Evolutionary conservation across 148 eudicot genomes (phyloP).

Genomic region (Fagopyrum tataricum): DNA sequence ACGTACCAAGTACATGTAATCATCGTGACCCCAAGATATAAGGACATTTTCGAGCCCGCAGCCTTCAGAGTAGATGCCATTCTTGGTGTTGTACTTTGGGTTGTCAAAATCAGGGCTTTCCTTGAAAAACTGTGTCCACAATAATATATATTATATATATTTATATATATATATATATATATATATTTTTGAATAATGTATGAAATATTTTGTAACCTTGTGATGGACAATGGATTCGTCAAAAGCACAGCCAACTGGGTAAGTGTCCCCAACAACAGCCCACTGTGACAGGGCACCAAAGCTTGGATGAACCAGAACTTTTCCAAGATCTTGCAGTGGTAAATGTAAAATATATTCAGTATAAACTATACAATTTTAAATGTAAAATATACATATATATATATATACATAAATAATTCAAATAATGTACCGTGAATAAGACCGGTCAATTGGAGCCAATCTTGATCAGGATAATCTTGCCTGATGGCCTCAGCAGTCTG

Average conservation of each 20-base stretch:
- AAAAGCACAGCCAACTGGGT: constrained; percentile 86
- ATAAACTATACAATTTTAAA: no score
- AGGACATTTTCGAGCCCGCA: constrained; percentile 54
- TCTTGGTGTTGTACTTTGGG: constrained; percentile 44
- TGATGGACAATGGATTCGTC: constrained; percentile 77
- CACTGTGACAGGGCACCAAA: constrained; percentile 90
- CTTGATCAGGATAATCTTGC: constrained; percentile 74
- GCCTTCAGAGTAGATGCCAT: constrained; percentile 41
- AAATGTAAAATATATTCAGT: no score
- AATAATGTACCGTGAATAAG: constrained; percentile 77
- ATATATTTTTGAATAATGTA: background rate
- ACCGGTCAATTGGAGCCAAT: constrained; percentile 92
- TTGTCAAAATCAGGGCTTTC: constrained; percentile 40
- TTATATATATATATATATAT: background rate
- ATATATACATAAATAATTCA: no score
- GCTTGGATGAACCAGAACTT: constrained; percentile 75
- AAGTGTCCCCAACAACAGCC: constrained; percentile 97
- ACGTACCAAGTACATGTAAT: constrained; percentile 39
- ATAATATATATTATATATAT: no score
- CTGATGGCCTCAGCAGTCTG: constrained; percentile 89
- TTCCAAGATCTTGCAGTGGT: constrained; percentile 81
- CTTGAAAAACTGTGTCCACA: constrained; percentile 33
- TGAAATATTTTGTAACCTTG: constrained; percentile 38
- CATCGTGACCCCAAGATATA: constrained; percentile 63
- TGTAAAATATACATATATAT: no score